phyloP scores from a whole-genome alignment of 2,329 filamentous ascomycete genomes.

The Ascochyta pisi region DNA sequence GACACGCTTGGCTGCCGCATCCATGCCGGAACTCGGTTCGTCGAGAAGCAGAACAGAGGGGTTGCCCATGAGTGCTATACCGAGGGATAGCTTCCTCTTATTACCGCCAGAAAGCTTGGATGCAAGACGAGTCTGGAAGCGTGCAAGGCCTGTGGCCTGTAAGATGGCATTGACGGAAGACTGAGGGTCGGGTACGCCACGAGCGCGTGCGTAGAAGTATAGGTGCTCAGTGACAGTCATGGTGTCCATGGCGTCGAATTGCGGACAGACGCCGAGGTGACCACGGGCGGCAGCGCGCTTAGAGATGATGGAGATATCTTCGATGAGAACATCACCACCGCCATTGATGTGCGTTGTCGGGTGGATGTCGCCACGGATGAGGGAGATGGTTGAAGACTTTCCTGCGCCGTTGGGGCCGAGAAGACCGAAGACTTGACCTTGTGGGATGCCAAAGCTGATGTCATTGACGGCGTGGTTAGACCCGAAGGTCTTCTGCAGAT shows the following conservation, averaged over 20 bases:
- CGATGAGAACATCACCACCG: constrained; percentile 81
- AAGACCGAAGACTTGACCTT: constrained; percentile 85
- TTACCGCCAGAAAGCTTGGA: constrained; percentile 85
- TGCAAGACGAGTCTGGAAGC: constrained; percentile 77
- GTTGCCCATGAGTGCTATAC: constrained; percentile 92
- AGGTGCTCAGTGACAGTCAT: constrained; percentile 92
- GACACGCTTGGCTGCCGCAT: constrained; percentile 86
- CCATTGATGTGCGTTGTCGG: constrained; percentile 64
- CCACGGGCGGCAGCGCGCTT: constrained; percentile 74
- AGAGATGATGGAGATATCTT: constrained; percentile 75
- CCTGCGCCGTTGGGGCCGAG: constrained; percentile 91
- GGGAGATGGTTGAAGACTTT: constrained; percentile 86
- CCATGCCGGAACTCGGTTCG: constrained; percentile 87
- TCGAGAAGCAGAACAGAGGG: constrained; percentile 86
- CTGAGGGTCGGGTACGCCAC: constrained; percentile 76
- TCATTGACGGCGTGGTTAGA: constrained; percentile 81
- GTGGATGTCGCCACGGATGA: constrained; percentile 87
- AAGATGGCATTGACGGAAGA: constrained; percentile 81
- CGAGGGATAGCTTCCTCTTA: constrained; percentile 88
- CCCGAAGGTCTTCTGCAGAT: constrained; percentile 81
- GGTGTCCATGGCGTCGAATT: constrained; percentile 76
- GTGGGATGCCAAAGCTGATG: constrained; percentile 80
- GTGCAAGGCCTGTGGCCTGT: constrained; percentile 77
- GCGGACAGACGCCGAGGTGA: constrained; percentile 89
- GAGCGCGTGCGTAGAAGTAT: constrained; percentile 82